Conservation (phyloP, 116 monocot species). For the Iris pallida region DNA sequence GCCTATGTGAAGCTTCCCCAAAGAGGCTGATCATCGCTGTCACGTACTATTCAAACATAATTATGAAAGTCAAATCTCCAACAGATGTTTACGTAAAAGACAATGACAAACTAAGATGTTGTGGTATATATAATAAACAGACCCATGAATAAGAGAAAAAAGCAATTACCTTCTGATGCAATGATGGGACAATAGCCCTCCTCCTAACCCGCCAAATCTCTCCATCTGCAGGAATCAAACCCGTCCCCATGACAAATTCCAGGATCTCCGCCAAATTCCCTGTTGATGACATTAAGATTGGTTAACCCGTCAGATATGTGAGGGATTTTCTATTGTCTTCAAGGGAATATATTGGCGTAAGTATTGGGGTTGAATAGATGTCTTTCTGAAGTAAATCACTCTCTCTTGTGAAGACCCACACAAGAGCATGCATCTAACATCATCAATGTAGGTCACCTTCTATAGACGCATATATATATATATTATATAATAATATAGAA, state of each 20-base stretch:
- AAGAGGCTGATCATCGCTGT: slow-evolving; percentile 78
- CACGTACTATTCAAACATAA: slow-evolving; percentile 55
- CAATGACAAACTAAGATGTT: background rate
- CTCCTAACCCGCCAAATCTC: slow-evolving; percentile 82
- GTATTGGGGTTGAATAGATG: too few relatives aligned
- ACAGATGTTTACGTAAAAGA: background rate
- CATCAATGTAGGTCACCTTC: too few relatives aligned
- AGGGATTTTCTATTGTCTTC: slow-evolving; percentile 3
- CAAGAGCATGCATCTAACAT: too few relatives aligned
- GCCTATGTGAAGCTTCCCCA: slow-evolving; percentile 64
- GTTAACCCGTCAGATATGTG: background rate
- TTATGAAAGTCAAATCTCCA: background rate
- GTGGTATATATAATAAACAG: background rate
- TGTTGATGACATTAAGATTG: slow-evolving; percentile 17
- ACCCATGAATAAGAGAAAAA: background rate
- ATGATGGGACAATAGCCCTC: slow-evolving; percentile 79
- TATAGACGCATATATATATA: too few relatives aligned
- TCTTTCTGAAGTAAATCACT: too few relatives aligned
- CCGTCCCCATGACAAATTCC: slow-evolving; percentile 95
- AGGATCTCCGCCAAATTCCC: slow-evolving; percentile 96
- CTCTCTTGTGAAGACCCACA: too few relatives aligned
- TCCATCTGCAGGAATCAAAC: slow-evolving; percentile 88
- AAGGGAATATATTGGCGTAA: too few relatives aligned
- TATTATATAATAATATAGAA: too few relatives aligned
- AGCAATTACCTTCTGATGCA: slow-evolving; percentile 74